Conservation (phyloP, 1,284 basidiomycete genomes). For the Leccinum brunneo-olivaceum region DNA sequence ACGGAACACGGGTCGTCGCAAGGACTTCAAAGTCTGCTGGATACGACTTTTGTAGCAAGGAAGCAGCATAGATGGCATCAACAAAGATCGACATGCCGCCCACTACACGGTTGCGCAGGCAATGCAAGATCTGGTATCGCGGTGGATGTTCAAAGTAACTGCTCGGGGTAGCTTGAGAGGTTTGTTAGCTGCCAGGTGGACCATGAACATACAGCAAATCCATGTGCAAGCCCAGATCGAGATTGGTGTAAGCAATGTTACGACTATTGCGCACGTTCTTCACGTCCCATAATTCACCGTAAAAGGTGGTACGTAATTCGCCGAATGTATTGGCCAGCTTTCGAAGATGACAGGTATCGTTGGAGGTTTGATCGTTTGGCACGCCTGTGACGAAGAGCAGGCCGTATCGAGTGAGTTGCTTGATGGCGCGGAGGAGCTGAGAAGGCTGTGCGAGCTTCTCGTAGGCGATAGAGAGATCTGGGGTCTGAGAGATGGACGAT, state of each 20-base stretch:
- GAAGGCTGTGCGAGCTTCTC: constrained; percentile 34
- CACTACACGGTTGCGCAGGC: constrained; percentile 73
- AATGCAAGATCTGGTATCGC: constrained; percentile 88
- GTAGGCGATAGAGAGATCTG: constrained; percentile 49
- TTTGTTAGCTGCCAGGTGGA: background rate
- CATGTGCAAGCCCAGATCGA: constrained; percentile 88
- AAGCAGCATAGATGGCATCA: constrained; percentile 71
- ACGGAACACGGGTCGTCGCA: constrained; percentile 61
- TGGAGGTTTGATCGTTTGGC: constrained; percentile 46
- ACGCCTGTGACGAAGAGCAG: constrained; percentile 55
- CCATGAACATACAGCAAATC: constrained; percentile 67
- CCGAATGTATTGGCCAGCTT: constrained; percentile 65
- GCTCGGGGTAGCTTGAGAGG: constrained; percentile 6
- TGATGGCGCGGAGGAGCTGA: constrained; percentile 46
- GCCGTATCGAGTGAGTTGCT: constrained; percentile 50
- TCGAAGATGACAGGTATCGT: constrained; percentile 60
- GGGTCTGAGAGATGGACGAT: constrained; percentile 29
- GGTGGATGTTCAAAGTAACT: constrained; percentile 89
- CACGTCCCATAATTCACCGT: constrained; percentile 90
- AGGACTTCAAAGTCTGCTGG: constrained; percentile 59
- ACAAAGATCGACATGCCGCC: constrained; percentile 90
- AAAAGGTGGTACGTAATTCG: constrained; percentile 83
- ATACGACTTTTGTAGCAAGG: constrained; percentile 44
- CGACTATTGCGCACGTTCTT: constrained; percentile 66
- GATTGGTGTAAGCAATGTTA: constrained; percentile 94